These are phyloP conservation scores for Pharus latifolius DNA, from an alignment of 176 grass and related monocot genomes.

Conservation along the genomic window DNA sequence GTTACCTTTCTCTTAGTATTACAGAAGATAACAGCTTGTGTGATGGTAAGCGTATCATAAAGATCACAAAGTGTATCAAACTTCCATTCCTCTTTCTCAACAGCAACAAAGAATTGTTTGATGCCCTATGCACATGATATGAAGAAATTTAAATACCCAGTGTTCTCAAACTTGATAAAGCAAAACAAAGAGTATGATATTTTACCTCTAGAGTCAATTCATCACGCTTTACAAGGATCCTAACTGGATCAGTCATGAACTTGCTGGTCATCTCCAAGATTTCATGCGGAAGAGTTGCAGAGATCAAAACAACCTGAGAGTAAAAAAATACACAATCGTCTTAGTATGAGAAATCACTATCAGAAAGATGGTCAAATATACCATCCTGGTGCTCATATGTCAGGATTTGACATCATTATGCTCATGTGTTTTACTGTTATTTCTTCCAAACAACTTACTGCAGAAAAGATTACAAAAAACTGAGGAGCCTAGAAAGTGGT, in stretches of 20 bases:
- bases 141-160: neutral
- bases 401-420: neutral
- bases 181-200: neutral
- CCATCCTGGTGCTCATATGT: neutral
- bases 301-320: conserved; percentile 60
- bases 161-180: neutral
- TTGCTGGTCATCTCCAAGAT: conserved; percentile 93
- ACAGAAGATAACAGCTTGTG: conserved; percentile 98
- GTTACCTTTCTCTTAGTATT: conserved; percentile 88
- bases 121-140: conserved; percentile 48
- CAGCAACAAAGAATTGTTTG: conserved; percentile 98
- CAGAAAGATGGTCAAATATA: neutral
- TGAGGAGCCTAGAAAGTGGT: neutral
- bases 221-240: conserved; percentile 97
- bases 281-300: conserved; percentile 85
- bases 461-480: neutral
- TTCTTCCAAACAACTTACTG: too few species aligned
- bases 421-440: neutral
- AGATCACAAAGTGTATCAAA: conserved; percentile 97
- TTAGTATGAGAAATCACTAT: neutral
- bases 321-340: neutral
- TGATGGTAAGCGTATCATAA: conserved; percentile 93
- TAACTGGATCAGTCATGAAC: conserved; percentile 85
- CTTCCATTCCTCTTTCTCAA: conserved; percentile 97
- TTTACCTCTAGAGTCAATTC: conserved; percentile 93